A percentile compares a stretch with the other conserved stretches of the same genome.
Conservation (phyloP, 2,329 filamentous ascomycete species). For the Aspergillus tubingensis region DNA sequence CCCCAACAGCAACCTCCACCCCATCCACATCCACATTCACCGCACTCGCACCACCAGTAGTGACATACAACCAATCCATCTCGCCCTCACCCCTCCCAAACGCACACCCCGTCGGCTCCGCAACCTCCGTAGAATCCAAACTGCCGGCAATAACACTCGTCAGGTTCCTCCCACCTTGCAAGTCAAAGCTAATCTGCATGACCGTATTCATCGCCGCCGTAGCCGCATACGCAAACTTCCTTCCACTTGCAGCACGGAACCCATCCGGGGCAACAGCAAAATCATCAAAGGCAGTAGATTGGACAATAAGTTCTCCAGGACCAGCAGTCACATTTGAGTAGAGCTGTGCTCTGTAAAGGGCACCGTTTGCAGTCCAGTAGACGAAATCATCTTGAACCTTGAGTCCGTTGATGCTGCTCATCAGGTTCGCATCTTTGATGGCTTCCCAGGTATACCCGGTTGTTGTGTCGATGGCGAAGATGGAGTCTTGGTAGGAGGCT, state of each 20-base stretch:
- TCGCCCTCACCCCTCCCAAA: neutral
- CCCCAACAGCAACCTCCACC: neutral
- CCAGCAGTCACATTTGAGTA: neutral
- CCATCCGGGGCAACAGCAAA: neutral
- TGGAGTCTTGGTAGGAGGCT: neutral
- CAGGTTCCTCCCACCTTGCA: neutral
- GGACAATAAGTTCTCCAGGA: neutral
- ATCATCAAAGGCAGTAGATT: neutral
- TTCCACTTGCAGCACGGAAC: neutral
- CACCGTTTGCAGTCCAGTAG: neutral
- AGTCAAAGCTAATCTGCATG: neutral
- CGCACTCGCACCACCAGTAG: neutral
- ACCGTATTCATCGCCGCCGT: neutral
- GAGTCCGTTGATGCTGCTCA: neutral
- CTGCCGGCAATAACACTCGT: neutral
- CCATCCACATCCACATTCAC: neutral
- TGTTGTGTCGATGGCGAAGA: neutral
- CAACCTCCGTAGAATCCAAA: neutral
- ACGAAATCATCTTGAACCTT: neutral
- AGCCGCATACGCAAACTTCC: neutral
- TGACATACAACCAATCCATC: neutral
- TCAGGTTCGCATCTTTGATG: neutral
- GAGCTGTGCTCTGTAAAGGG: neutral
- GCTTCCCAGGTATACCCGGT: neutral
- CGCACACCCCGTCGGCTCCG: neutral